Evolutionary conservation across 345 rosid species (phyloP), one percentile per base, ranked within the genome.

Genomic region (Eutrema japonicum): DNA sequence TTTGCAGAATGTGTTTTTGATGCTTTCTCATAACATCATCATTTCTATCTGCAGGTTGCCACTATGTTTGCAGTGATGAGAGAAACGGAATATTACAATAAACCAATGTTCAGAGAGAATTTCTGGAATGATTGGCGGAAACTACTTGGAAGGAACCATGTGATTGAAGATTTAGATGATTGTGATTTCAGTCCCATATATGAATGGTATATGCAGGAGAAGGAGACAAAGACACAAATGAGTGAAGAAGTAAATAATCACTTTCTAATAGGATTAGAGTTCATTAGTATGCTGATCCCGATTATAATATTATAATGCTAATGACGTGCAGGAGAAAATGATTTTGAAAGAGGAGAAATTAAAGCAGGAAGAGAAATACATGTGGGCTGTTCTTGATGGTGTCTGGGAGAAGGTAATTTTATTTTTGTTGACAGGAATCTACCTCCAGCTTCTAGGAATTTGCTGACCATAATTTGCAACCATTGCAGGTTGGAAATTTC

Each of bases 381-480:
- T 96, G 99, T 96, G 97, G 99, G 99, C 99, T 63, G 73, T 84
- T 56, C 92, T 92, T 75, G 97, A 96, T 80, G 96, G 98, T 50
- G 88, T 92, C 52, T 92, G 91, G 72, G 99, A 96, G 81, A 96
- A 87, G 96, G 99, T 92, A 41, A 66, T 45, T 30, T 22, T 71
- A 57, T 81, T 57, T 66, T 66, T 66, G 46, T 68, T 45, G 69
- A 61, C 43, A 52, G 42, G n/a, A 36, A 60, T 36, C 35, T 48
- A 13, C 58, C 11, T 50, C 51, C n/a, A 26, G 33, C 55, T 68
- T 68, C 41, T 51, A 10, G 18, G 29, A 32, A 36, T 60, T 51
- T 51, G 16, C 64, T 43, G 13, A 60, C 57, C 69, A 60, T 10
- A 42, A 3, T 14, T 27, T 68, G 40, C n/a, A 43, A 75, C 49